Base-by-base conservation (phyloP, 345 rosid genomes). In the Bruguiera gymnorhiza region DNA sequence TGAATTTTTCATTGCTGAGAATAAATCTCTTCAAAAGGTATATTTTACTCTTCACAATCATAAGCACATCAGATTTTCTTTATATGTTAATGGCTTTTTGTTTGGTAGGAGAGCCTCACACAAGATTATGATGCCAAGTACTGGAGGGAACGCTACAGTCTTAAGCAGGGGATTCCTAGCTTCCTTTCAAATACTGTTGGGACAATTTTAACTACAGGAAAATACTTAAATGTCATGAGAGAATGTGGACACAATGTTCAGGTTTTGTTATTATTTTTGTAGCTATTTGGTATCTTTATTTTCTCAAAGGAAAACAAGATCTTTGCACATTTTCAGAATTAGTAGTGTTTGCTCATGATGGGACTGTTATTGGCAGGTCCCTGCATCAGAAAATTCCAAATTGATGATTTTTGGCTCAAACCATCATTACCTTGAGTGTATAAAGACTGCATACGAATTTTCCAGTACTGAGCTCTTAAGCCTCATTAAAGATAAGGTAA, bases 211-310 rank as follows among this genome's bases (percentile, higher is more conserved):
- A 95, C 98, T 30, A 92, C 98, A 9, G 96, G 99, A 66, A 95
- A 95, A 77, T 95, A 88, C 87, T 77, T 95, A 52, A 95, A 95
- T 81, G 97, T 95, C 78, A 89, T 91, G 98, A 85, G 99, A 82
- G 99, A 95, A 83, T 95, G 99, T 79, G 98, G 98, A 55, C 93
- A 92, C 80, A 86, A 81, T 78, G 96, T 90, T 81, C 98, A 92
- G 94, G 99, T 90, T 79, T 61, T 68, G 29, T 34, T 26, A 46
- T 67, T 65, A 8, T 36, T 60, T 13, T 59, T 63, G 23, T 31
- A 31, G 23, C 53, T 46, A 23, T 43, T 27, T 48, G 21, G 20
- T 70, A 3, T 66, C 36, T n/a, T 21, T 32, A 18, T 54, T 63
- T 62, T n/a, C 19, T 53, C 30, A 30, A n/a, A 52, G 60, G 64